Base-by-base conservation (phyloP, 2,329 filamentous ascomycete genomes). In the Exophiala phaeomuriformis region DNA sequence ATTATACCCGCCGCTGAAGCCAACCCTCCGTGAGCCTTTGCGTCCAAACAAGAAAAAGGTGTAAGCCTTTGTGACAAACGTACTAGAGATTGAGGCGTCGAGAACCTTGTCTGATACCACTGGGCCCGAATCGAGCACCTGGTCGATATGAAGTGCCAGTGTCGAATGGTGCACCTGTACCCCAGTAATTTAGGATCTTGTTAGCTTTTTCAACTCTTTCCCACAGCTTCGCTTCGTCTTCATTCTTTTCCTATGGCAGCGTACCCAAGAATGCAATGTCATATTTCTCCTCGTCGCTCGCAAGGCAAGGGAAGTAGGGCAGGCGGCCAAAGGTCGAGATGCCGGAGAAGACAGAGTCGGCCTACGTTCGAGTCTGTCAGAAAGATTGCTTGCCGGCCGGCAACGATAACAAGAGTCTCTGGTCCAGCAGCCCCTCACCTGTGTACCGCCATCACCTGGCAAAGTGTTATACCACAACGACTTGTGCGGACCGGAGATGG, bases 81-180 rank as follows among this genome's bases (percentile, higher is more conserved):
- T 83, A 90, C 86, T 93, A 93, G 53, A 93, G 83, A 72, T 91
- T 93, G 61, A 93, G 79, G 61, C 88, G 81, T 65, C 88, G 83
- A 66, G 87, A 91, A 71, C 88, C 88, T 76, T 93, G 88, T 67
- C 88, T 81, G 64, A 93, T 91, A 45, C 88, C 88, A 32, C 84
- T 88, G 6, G 89, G 88, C 0, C 88, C 88, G 63, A 94, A 94
- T 35, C 88, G 81, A 55, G 88, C 88, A 61, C 88, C 88, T 2
- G 88, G 88, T 48, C 88, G 76, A 71, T 94, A 94, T 0, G 86
- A 90, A 29, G 87, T 93, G 49, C 87, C 87, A 0, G 88, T 91
- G 67, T 94, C 88, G 62, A 93, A 93, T 0, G 88, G 88, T 39
- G 86, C 87, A 41, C 85, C 84, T 86, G 58, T 48, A 41, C 12